Evolutionary conservation across 805 yeast genomes (phyloP), one percentile per base, ranked within the genome.

Genomic region (Ascoidea asiatica): DNA sequence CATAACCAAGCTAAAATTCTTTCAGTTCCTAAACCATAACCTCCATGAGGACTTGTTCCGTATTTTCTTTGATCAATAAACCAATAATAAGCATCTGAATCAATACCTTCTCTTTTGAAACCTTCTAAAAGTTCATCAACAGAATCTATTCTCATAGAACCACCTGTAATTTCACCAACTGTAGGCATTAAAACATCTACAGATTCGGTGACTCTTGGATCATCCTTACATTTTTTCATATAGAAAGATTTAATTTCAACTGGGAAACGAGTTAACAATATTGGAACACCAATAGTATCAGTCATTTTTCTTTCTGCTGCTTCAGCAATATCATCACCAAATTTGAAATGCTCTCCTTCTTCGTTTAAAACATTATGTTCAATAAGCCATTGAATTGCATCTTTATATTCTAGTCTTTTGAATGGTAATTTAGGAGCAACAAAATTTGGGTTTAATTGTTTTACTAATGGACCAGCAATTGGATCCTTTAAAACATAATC

Each of bases 231-330:
- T 64, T 79, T 86, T 69, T 83, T 79, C 99, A 92, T 92, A 81
- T 92, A 92, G 75, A 92, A 92, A 5, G 97, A 87, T 67, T 92
- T 92, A 71, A 92, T 86, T 64, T 82, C 96, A 43, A 87, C 86
- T 44, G 99, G 99, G 90, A 92, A 92, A 58, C 89, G 76, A 46
- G 79, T 90, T 63, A 92, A 79, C 54, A 92, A 73, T 55, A 92
- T 89, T 52, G 99, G 99, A 52, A 75, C 83, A 59, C 89, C 89
- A 63, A 92, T 82, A 48, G 84, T 75, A 63, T 92, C 99, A 33
- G 95, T 87, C 99, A 92, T 92, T 66, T 81, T 85, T 64, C 99
- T 84, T 75, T 92, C 99, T 48, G 97, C 98, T 46, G 98, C 98
- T 70, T 92, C 99, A 49, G 97, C 97, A 52, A 92, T 92, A 64